phyloP scores from a whole-genome alignment of 495 filamentous ascomycete species.

The Pseudoneurospora amorphoporcata region DNA sequence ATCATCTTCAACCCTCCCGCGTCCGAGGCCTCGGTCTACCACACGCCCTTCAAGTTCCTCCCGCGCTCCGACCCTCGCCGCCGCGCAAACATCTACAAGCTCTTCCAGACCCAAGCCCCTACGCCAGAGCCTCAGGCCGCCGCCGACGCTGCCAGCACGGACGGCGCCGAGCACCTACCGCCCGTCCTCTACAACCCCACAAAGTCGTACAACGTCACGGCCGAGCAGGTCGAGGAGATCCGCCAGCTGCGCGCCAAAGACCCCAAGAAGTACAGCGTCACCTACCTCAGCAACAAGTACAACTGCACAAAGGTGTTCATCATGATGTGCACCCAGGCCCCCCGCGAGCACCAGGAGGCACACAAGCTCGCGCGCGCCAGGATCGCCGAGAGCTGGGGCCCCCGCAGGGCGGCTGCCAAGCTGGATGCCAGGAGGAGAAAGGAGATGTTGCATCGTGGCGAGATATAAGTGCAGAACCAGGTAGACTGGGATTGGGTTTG shows the following conservation, averaged over 20 bases:
- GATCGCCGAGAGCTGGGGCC: conserved; percentile 63
- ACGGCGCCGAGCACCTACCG: conserved; percentile 2
- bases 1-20: conserved; percentile 95
- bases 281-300: conserved; percentile 59
- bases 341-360: conserved; percentile 28
- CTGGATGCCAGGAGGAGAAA: conserved; percentile 63
- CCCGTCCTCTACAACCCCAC: not conserved
- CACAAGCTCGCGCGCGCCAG: conserved; percentile 37
- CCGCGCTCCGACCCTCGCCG: conserved; percentile 67
- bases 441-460: conserved; percentile 44
- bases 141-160: not conserved
- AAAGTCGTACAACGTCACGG: conserved; percentile 58
- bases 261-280: conserved; percentile 62
- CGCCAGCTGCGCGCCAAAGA: conserved; percentile 54
- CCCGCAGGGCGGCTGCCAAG: conserved; percentile 55
- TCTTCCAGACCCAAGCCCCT: conserved; percentile 13
- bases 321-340: conserved; percentile 38
- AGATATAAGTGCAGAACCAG: conserved; percentile 25
- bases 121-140: not conserved
- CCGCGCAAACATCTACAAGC: conserved; percentile 30
- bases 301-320: conserved; percentile 71
- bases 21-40: conserved; percentile 66
- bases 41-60: conserved; percentile 86
- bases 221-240: conserved; percentile 69
- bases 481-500: not conserved